A percentile compares a stretch with the other conserved stretches of the same genome.
These are phyloP conservation scores for Paramecium sexaurelia DNA, from an alignment of 73 alveolate genomes.

Conservation along the genomic window DNA sequence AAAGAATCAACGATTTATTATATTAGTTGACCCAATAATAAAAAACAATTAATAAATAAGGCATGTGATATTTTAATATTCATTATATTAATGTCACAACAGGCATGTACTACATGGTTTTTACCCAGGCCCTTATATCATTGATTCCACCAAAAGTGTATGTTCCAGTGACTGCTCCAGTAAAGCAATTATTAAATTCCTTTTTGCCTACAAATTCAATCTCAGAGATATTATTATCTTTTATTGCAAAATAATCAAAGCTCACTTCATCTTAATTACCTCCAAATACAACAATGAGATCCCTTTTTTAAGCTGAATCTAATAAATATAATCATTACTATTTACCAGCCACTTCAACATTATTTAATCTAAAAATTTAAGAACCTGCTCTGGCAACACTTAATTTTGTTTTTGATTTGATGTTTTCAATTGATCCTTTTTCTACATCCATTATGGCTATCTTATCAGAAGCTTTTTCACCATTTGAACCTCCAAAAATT, in stretches of 20 bases:
- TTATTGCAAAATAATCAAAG: background rate
- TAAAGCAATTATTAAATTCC: background rate
- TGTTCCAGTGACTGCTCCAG: constrained; percentile 19
- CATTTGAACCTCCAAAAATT: constrained; percentile 38
- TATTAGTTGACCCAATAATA: constrained; percentile 5
- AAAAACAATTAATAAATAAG: background rate
- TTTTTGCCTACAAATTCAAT: background rate
- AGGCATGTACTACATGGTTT: background rate
- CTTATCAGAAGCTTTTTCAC: background rate
- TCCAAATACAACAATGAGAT: background rate
- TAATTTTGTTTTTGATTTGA: background rate
- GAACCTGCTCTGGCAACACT: constrained; percentile 14
- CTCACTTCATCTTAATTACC: background rate
- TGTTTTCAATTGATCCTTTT: background rate
- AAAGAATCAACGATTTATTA: background rate
- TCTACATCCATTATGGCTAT: constrained; percentile 13
- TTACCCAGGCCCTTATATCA: constrained; percentile 10
- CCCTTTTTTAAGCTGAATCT: constrained; percentile 2
- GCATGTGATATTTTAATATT: constrained; percentile 41
- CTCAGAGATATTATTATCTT: background rate
- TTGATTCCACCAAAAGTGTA: background rate
- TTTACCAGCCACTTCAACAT: background rate
- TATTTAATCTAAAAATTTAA: background rate
- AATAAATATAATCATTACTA: background rate
- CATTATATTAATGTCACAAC: constrained; percentile 39